Evolutionary conservation across 441 rosid species (phyloP).

Genomic region (Aquilaria agallochum): DNA sequence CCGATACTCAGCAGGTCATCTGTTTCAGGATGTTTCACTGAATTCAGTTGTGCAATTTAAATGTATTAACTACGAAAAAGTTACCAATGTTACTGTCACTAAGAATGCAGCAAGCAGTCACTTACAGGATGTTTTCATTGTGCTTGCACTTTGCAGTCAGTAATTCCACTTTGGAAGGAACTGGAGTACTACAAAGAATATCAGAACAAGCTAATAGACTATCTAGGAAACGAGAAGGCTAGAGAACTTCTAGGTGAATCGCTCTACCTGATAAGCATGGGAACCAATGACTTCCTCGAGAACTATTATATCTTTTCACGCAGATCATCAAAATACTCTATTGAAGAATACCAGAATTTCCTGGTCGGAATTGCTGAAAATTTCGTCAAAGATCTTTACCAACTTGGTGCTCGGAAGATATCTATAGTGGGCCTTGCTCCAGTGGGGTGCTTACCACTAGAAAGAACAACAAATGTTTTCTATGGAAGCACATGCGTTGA

Average conservation of each 20-base stretch:
- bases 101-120: background rate
- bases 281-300: conserved; percentile 65
- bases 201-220: conserved; percentile 33
- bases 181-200: conserved; percentile 54
- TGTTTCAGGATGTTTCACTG: too few relatives aligned
- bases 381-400: conserved; percentile 42
- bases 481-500: conserved; percentile 37
- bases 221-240: conserved; percentile 37
- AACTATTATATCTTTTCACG: conserved; percentile 38
- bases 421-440: conserved; percentile 40
- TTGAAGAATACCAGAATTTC: conserved; percentile 40
- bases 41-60: too few relatives aligned
- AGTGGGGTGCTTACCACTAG: conserved; percentile 59
- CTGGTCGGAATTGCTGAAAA: conserved; percentile 36
- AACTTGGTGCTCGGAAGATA: conserved; percentile 50
- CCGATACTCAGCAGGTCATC: too few relatives aligned
- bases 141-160: conserved; percentile 37
- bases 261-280: conserved; percentile 48
- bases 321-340: conserved; percentile 28
- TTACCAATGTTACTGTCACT: too few relatives aligned
- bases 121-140: background rate
- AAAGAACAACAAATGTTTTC: conserved; percentile 42
- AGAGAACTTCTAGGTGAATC: conserved; percentile 35
- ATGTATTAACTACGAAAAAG: too few relatives aligned
- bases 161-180: conserved; percentile 61